Base-by-base conservation (phyloP, 176 grass and related monocot species). In the Calamus simplicifolius region DNA sequence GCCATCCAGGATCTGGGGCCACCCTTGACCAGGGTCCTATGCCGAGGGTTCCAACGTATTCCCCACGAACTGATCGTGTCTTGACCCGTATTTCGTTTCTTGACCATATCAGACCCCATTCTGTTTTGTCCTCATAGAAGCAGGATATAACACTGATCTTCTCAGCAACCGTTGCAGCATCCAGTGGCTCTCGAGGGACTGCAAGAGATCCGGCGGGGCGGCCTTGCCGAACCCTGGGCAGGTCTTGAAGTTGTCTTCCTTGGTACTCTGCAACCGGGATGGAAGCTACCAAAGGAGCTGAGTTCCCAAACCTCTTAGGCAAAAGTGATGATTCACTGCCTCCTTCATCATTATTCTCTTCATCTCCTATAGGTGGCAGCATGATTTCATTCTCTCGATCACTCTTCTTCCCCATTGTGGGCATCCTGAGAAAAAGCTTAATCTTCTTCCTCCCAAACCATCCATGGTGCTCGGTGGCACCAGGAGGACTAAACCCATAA, bases 61-160 rank as follows among this genome's bases (percentile, higher is more conserved):
- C n/a, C n/a, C n/a, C n/a, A n/a, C n/a, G n/a, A n/a, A n/a, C n/a
- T n/a, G n/a, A n/a, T n/a, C n/a, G n/a, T n/a, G n/a, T n/a, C n/a
- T n/a, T n/a, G n/a, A n/a, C n/a, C n/a, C n/a, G n/a, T n/a, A n/a
- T n/a, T n/a, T n/a, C n/a, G n/a, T n/a, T n/a, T n/a, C n/a, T n/a
- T n/a, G n/a, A n/a, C n/a, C n/a, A n/a, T n/a, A n/a, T n/a, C n/a
- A n/a, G 77, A 4, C 92, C 92, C 92, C 92, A 97, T 62, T 97
- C 92, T 0, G 92, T 97, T 54, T 81, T 86, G 29, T 97, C 83
- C 81, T 97, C 92, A 61, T 91, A 91, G 73, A 88, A 97, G 84
- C 92, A 97, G 1, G 92, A 97, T 66, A 97, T 76, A 2, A 97
- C 92, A 49, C 65, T 68, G 74, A 97, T 91, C 27, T 84, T 84